Evolutionary conservation across 371 early-diverging fungal species (phyloP).

Genomic region (Apophysomyces ossiformis): DNA sequence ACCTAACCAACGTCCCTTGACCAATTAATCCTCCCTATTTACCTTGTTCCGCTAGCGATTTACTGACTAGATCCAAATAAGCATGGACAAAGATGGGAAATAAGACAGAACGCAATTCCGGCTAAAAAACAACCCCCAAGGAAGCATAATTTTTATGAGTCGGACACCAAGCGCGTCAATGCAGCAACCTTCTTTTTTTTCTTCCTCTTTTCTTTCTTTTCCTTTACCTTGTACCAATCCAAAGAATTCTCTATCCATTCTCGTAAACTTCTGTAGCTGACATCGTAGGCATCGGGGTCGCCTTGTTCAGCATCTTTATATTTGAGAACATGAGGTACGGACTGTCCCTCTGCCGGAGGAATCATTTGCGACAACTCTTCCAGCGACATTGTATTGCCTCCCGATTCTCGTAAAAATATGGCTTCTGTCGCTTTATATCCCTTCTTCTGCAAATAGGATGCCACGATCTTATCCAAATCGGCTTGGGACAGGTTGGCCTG

Average conservation of each 20-base stretch:
- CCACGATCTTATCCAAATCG: conserved; percentile 42
- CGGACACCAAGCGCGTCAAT: neutral
- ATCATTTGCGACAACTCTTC: conserved; percentile 36
- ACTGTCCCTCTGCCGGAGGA: conserved; percentile 13
- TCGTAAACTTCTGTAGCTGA: conserved; percentile 79
- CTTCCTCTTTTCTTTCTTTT: neutral
- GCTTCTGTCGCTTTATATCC: conserved; percentile 39
- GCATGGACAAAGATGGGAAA: conserved; percentile 96
- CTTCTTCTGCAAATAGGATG: conserved; percentile 45
- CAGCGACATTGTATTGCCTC: conserved; percentile 32
- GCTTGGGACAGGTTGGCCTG: conserved; percentile 28
- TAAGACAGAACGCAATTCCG: conserved; percentile 85
- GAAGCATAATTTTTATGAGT: neutral
- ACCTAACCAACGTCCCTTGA: no score
- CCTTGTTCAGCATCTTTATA: conserved; percentile 76
- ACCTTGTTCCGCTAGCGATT: conserved; percentile 71
- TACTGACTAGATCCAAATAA: conserved; percentile 88
- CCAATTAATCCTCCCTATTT: neutral
- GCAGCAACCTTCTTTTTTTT: no score
- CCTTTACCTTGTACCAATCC: conserved; percentile 84
- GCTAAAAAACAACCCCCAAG: conserved; percentile 40
- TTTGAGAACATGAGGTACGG: conserved; percentile 57
- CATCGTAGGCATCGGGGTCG: conserved; percentile 78
- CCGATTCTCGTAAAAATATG: conserved; percentile 35
- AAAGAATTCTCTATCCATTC: conserved; percentile 96